Conservation (phyloP, 805 yeast species). For the Sugiyamaella floridensis region DNA sequence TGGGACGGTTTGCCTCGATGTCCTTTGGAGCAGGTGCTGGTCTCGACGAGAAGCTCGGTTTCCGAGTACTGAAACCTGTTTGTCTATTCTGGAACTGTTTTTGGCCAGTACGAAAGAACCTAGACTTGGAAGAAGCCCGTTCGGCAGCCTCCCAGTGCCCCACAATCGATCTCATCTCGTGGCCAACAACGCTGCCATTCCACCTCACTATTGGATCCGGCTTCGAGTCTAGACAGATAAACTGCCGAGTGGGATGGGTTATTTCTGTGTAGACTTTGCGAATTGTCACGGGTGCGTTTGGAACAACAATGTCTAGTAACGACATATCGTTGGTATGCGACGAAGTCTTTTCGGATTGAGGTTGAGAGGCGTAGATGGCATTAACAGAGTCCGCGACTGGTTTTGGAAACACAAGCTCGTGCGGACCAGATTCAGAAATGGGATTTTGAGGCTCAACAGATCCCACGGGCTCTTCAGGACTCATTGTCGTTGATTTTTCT, state of each 20-base stretch:
- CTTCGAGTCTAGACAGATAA: conserved; percentile 12
- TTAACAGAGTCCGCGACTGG: neutral
- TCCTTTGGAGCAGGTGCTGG: neutral
- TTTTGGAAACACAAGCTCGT: neutral
- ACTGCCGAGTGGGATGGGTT: conserved; percentile 24
- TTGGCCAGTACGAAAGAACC: neutral
- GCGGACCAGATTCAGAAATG: neutral
- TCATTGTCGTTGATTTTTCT: neutral
- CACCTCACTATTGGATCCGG: conserved; percentile 16
- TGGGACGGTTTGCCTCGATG: no score
- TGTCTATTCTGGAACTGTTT: neutral
- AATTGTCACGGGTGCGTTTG: neutral
- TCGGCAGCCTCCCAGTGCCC: conserved; percentile 11
- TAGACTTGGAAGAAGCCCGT: conserved; percentile 7
- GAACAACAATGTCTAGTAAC: neutral
- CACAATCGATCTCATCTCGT: conserved; percentile 11
- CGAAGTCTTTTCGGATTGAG: no score
- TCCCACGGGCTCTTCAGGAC: conserved; percentile 2
- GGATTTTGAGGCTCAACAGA: no score
- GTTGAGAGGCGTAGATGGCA: neutral
- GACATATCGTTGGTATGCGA: neutral
- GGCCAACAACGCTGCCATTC: conserved; percentile 10
- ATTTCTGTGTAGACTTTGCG: conserved; percentile 19
- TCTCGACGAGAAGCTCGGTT: neutral
- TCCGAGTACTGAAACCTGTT: neutral